Conservation (phyloP, 345 rosid genomes). For the Melaleuca alternifolia region DNA sequence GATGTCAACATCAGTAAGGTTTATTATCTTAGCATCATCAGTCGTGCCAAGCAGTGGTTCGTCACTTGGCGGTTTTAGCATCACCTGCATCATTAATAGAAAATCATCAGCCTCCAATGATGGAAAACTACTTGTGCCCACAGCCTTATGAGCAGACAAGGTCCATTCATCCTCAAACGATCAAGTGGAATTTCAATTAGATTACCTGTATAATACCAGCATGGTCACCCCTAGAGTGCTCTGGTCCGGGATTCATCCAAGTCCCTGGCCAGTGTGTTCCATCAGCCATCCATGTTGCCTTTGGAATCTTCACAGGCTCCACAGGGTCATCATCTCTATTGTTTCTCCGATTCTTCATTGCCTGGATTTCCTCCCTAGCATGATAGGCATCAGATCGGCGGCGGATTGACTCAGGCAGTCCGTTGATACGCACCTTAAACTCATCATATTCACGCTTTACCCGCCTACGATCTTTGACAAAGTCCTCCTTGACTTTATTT, state of each 20-base stretch:
- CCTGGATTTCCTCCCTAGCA: slow-evolving; percentile 94
- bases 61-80: slow-evolving; percentile 97
- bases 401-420: slow-evolving; percentile 92
- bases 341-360: slow-evolving; percentile 85
- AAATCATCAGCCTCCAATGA: not conserved
- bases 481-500: slow-evolving; percentile 78
- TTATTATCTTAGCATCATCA: slow-evolving; percentile 54
- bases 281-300: slow-evolving; percentile 99
- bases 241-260: slow-evolving; percentile 61
- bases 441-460: slow-evolving; percentile 96
- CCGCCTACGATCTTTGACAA: slow-evolving; percentile 88
- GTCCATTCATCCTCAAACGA: not conserved
- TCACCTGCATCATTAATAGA: slow-evolving; percentile 44
- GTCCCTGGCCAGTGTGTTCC: slow-evolving; percentile 99
- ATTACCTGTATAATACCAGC: slow-evolving; percentile 93
- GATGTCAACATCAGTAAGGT: slow-evolving; percentile 77
- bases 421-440: slow-evolving; percentile 88
- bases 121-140: not conserved
- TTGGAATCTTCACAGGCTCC: slow-evolving; percentile 71
- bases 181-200: not conserved
- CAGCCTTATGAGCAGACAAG: not conserved
- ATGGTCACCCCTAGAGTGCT: slow-evolving; percentile 84
- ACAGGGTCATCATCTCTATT: slow-evolving; percentile 60
- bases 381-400: slow-evolving; percentile 94
- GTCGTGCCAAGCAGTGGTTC: slow-evolving; percentile 66